Evolutionary conservation across 2,329 filamentous ascomycete species (phyloP).

Genomic region (Pseudocercospora cruenta): DNA sequence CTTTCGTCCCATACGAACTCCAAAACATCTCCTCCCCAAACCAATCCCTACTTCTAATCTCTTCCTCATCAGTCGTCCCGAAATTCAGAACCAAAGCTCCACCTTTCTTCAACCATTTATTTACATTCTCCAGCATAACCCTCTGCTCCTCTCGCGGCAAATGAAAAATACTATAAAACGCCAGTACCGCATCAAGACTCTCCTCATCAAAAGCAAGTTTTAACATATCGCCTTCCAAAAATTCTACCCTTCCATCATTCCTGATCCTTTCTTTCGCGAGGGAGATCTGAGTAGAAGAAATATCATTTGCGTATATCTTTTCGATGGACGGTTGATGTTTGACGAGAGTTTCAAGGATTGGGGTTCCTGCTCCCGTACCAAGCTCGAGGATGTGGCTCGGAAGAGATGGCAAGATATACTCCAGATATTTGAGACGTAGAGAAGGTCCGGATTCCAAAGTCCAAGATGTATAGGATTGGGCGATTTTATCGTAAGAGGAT

Average conservation of each 20-base stretch:
- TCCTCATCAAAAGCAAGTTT: conserved; percentile 23
- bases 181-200: conserved; percentile 26
- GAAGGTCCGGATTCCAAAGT: neutral
- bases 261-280: conserved; percentile 28
- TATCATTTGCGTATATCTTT: conserved; percentile 31
- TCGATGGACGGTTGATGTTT: conserved; percentile 16
- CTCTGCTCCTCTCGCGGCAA: conserved; percentile 32
- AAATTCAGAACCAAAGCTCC: conserved; percentile 30
- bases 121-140: conserved; percentile 26
- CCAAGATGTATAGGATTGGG: neutral
- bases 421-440: neutral
- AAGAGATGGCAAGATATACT: neutral
- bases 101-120: conserved; percentile 29
- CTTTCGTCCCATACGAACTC: conserved; percentile 38
- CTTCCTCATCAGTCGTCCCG: conserved; percentile 30
- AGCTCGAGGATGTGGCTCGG: conserved; percentile 39
- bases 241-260: neutral
- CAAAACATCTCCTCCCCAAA: conserved; percentile 37
- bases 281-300: conserved; percentile 29
- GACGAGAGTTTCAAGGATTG: conserved; percentile 34
- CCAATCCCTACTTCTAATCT: conserved; percentile 14
- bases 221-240: conserved; percentile 30
- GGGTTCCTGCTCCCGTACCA: conserved; percentile 48
- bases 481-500: neutral
- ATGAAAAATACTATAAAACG: conserved; percentile 35